Evolutionary conservation across 306 rosid species (phyloP).

Genomic region (Styphnolobium japonicum): DNA sequence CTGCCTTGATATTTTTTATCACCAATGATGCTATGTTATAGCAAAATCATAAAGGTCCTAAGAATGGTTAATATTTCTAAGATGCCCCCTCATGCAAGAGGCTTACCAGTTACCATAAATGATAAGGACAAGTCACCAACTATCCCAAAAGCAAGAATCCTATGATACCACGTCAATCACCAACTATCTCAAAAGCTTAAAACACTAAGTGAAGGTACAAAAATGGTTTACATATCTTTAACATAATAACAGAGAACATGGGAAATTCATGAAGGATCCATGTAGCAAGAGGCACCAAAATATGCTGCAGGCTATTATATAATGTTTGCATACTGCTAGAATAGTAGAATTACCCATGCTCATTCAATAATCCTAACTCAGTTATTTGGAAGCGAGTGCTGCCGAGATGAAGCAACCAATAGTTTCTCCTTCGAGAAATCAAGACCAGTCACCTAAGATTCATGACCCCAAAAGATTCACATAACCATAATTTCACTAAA

Average conservation of each 20-base stretch:
- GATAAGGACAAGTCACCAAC: too few species aligned
- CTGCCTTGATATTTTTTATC: not conserved
- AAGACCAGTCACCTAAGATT: constrained; percentile 64
- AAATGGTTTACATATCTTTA: too few species aligned
- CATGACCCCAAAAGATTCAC: not conserved
- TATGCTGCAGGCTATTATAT: not conserved
- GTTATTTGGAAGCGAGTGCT: constrained; percentile 27
- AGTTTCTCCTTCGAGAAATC: constrained; percentile 64
- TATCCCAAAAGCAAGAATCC: too few species aligned
- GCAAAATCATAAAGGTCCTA: not conserved
- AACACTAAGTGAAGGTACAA: too few species aligned
- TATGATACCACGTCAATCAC: too few species aligned
- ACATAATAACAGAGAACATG: not conserved
- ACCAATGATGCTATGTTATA: constrained; percentile 2
- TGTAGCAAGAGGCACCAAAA: not conserved
- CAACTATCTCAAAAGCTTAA: too few species aligned
- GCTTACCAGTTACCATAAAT: too few species aligned
- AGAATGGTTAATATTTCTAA: not conserved
- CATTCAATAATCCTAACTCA: constrained; percentile 70
- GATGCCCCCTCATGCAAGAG: too few species aligned
- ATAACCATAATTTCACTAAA: not conserved
- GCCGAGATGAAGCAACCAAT: constrained; percentile 60
- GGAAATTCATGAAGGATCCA: not conserved
- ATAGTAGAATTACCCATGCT: constrained; percentile 44
- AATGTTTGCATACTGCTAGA: constrained; percentile 20